Evolutionary conservation across 176 grass and related monocot species (phyloP).

Genomic region (Oryza glumipatula): DNA sequence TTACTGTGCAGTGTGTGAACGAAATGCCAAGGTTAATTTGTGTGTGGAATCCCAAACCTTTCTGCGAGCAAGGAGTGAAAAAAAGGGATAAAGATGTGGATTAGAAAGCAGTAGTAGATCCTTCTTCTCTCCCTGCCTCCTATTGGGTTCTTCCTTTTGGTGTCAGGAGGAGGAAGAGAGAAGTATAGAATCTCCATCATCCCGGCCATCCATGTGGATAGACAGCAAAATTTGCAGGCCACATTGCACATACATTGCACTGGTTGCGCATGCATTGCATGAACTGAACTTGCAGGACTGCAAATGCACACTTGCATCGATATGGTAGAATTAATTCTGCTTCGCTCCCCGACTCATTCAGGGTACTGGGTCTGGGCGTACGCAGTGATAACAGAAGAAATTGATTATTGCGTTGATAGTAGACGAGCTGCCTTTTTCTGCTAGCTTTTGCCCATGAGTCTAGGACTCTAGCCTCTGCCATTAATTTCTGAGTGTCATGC

Average conservation of each 20-base stretch:
- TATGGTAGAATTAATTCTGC: background rate
- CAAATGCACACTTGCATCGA: background rate
- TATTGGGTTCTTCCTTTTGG: background rate
- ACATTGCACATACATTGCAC: background rate
- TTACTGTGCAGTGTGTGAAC: background rate
- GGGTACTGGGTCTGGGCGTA: background rate
- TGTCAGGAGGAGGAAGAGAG: constrained; percentile 26
- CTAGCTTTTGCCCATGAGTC: constrained; percentile 19
- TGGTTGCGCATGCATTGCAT: constrained; percentile 11
- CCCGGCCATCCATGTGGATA: constrained; percentile 2
- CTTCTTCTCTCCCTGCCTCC: constrained; percentile 20
- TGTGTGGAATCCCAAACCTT: constrained; percentile 28
- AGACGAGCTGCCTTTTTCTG: background rate
- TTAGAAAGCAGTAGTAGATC: constrained; percentile 26
- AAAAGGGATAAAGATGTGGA: background rate
- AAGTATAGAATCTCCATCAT: constrained; percentile 7
- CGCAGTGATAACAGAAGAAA: background rate
- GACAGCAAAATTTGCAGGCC: background rate
- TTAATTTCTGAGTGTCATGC: constrained; percentile 21
- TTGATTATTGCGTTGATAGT: background rate
- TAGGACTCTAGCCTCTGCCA: constrained; percentile 26
- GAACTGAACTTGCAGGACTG: background rate
- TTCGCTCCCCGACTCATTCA: background rate
- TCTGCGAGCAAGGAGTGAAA: constrained; percentile 27
- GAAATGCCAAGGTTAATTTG: constrained; percentile 36